Evolutionary conservation across 169 alveolate genomes (phyloP), one percentile per base, ranked within the genome.

Genomic region (Eimeria brunetti): DNA sequence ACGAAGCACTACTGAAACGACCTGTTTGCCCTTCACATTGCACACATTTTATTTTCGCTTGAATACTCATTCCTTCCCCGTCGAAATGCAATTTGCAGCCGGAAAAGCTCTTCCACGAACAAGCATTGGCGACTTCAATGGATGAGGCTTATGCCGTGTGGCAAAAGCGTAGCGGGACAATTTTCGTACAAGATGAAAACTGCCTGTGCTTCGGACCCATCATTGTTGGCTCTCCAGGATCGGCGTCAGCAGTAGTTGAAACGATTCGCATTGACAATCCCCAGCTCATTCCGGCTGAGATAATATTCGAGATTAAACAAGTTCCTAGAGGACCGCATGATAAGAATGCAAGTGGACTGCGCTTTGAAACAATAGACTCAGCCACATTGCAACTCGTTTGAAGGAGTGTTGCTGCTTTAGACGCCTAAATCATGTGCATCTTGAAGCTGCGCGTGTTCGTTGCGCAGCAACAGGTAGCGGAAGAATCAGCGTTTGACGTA

Each of bases 151-250:
- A 90, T 33, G 96, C 97, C 56, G 84, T 91, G 5, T 94, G 94
- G 36, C 96, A 97, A 4, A 80, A 86, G 62, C 75, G 90, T 7
- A 96, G 88, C 71, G 86, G 94, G 49, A 96, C 96, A 38, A 97
- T 98, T n/a, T 99, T 97, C 96, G 98, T 98, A n/a, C 98, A 96
- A 56, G 99, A 97, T 69, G 99, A 98, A 94, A 97, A 98, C 95
- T 97, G 98, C 44, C 98, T 99, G 96, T 97, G 98, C 98, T 99
- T 98, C 89, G 99, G 99, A 36, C 98, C 99, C 2, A 96, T 98
- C 94, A 96, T 98, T 9, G 98, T 98, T 78, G 94, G 98, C 78
- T 49, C 44, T 36, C 78, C 53, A 38, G 64, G 62, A 51, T 81
- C 73, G 62, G 60, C 83, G 36, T 96, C 98, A 88, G 97, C 96